Base-by-base conservation (phyloP, 306 rosid genomes). In the Cucurbita argyrosperma region DNA sequence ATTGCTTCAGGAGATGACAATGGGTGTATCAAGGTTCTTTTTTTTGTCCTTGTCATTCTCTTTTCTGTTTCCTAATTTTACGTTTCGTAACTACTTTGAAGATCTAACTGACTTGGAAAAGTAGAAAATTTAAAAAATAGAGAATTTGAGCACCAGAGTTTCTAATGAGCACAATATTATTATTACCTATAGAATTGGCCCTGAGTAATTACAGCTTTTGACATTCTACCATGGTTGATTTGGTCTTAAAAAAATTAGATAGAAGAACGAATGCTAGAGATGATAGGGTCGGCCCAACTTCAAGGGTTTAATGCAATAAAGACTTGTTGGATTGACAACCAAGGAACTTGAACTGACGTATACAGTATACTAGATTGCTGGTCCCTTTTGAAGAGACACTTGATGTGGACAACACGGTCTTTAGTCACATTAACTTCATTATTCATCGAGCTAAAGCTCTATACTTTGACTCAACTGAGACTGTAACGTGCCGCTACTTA, bases 1-100 rank as follows among this genome's bases (percentile, higher is more conserved):
- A 84, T 93, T 72, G 98, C 98, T 59, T 86, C 98, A 0, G 98
- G 98, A 76, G 96, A 93, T 23, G 96, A 93, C 60, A 88, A 76
- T 16, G 98, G 98, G 70, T 85, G 87, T 65, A 87, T 93, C 71
- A 93, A 93, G 96, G 97, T 89, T 42, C 76, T 39, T 26, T 81
- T 57, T 35, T 74, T 70, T 60, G 14, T 56, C 76, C 15, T 49
- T 83, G 16, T 64, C 71, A 52, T 71, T 21, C 16, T 66, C 35
- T 50, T 58, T 50, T 57, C 15, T 5, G 8, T 38, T 49, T 43
- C 10, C 21, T 21, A 13, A 45, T 45, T 38, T 67, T 45, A 18
- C 5, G 49, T 62, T 42, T n/a, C 52, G n/a, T 42, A 37, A 8
- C 10, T 65, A n/a, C 10, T 65, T 65, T 42, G 50, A 18, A 65